Base-by-base conservation (phyloP, 2,329 filamentous ascomycete genomes). In the Cadophora malorum region DNA sequence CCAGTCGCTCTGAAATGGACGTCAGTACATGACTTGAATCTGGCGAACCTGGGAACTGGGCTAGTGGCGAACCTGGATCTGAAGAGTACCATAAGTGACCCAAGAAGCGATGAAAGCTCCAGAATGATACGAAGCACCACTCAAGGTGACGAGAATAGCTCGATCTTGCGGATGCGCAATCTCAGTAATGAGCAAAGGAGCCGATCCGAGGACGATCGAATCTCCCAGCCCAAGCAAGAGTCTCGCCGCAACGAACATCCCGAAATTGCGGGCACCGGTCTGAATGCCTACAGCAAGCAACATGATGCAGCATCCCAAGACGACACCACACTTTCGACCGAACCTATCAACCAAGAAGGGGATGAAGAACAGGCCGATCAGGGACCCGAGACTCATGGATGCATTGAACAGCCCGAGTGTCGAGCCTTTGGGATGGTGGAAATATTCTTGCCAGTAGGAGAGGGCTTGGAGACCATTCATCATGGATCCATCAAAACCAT, bases 301-400 rank as follows among this genome's bases (percentile, higher is more conserved):
- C 80, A 81, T 81, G 73, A 83, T 80, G 3, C 77, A 41, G 62
- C 79, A 80, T 41, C 81, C 81, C 69, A 83, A 79, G 59, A 83
- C 77, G 65, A 85, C 80, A 66, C 81, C 82, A 70, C 78, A 75
- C 50, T 80, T 78, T 61, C 83, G 79, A 23, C 83, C 83, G 19
- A 82, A 75, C 23, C 78, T 73, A 77, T 85, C 83, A 25, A 81
- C 80, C n/a, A 78, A 77, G 73, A 81, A 84, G n/a, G 83, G 82
- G 4, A 81, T 79, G 59, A 82, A 76, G 4, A 81, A 80, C 25
- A 84, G 76, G 60, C 82, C 81, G 21, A 79, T 77, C 41, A 84
- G 74, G 16, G 79, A 81, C 60, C 83, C 83, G 33, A 84, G 77
- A 33, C 80, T 80, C 79, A 83, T 81, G 74, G 83, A 82, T 63